Conservation (phyloP, 768 basidiomycete species). For the Pleurotus pulmonarius region DNA sequence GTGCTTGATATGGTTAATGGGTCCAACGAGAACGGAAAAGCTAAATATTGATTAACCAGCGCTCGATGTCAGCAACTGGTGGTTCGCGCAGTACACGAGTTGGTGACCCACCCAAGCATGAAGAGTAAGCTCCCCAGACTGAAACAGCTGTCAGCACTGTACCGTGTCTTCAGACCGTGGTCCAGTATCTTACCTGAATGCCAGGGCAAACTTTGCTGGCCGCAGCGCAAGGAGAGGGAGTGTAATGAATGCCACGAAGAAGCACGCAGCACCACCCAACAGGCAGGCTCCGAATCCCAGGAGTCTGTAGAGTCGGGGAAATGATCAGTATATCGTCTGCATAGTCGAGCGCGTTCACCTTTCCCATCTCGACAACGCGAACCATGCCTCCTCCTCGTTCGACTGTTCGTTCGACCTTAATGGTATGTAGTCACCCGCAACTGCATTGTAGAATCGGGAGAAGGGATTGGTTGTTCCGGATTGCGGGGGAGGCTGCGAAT, state of each 20-base stretch:
- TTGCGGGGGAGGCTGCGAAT: slow-evolving; percentile 49
- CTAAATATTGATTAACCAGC: slow-evolving; percentile 27
- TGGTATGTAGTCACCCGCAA: slow-evolving; percentile 87
- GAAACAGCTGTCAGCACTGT: slow-evolving; percentile 87
- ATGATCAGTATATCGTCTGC: too few relatives aligned
- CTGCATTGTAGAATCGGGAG: slow-evolving; percentile 80
- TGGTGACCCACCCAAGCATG: slow-evolving; percentile 75
- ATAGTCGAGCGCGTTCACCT: slow-evolving; percentile 42
- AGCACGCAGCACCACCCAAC: slow-evolving; percentile 89
- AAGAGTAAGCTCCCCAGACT: slow-evolving; percentile 89
- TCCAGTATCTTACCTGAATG: not conserved
- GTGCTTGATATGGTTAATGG: slow-evolving; percentile 90
- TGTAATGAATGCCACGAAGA: slow-evolving; percentile 86
- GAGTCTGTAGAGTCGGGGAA: slow-evolving; percentile 43
- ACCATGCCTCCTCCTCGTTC: slow-evolving; percentile 96
- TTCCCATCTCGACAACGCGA: slow-evolving; percentile 92
- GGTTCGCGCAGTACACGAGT: not conserved
- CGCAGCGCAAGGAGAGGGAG: slow-evolving; percentile 51
- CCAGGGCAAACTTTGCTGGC: slow-evolving; percentile 10
- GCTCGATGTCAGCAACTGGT: not conserved
- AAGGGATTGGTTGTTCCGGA: slow-evolving; percentile 59
- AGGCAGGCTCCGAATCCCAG: slow-evolving; percentile 89
- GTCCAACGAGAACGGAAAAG: slow-evolving; percentile 84
- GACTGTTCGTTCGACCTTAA: slow-evolving; percentile 75
- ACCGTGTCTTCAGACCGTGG: slow-evolving; percentile 18